Evolutionary conservation across 371 early-diverging fungal genomes (phyloP).

Genomic region (Mortierella sp.): DNA sequence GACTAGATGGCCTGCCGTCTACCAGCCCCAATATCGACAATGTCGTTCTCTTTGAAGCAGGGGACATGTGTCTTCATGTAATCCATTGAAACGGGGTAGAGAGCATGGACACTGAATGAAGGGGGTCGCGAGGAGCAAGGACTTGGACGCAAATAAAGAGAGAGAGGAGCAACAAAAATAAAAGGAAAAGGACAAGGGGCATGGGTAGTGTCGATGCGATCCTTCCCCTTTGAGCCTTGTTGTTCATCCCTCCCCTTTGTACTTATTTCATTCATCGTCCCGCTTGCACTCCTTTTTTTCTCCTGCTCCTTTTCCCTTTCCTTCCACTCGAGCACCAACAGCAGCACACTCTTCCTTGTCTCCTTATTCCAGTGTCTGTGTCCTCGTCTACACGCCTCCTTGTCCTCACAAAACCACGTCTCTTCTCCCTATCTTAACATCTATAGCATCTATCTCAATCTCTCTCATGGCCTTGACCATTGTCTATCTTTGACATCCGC

Average conservation of each 20-base stretch:
- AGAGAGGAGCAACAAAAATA: not conserved
- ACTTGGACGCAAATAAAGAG: not conserved
- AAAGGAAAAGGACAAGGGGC: not conserved
- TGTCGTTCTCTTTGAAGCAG: not conserved
- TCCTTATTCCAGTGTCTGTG: not conserved
- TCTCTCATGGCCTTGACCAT: not conserved
- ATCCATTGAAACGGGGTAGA: not conserved
- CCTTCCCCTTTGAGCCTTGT: not conserved
- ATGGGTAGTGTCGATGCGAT: not conserved
- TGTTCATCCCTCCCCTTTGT: conserved; percentile 8
- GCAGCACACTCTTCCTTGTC: not conserved
- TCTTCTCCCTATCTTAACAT: too few species aligned
- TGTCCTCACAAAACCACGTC: not conserved
- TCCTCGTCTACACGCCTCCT: not conserved
- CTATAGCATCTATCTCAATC: conserved; percentile 20
- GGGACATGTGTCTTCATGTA: not conserved
- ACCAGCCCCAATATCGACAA: not conserved
- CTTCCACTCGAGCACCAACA: not conserved
- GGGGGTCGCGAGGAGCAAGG: not conserved
- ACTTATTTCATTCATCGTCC: conserved; percentile 2
- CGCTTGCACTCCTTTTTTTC: not conserved
- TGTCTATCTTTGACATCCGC: not conserved
- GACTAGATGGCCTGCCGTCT: not conserved
- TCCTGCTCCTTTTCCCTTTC: not conserved
- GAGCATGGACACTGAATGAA: not conserved